Conservation (phyloP, 78 protist genomes). For the Dictyostelium discoideum region DNA sequence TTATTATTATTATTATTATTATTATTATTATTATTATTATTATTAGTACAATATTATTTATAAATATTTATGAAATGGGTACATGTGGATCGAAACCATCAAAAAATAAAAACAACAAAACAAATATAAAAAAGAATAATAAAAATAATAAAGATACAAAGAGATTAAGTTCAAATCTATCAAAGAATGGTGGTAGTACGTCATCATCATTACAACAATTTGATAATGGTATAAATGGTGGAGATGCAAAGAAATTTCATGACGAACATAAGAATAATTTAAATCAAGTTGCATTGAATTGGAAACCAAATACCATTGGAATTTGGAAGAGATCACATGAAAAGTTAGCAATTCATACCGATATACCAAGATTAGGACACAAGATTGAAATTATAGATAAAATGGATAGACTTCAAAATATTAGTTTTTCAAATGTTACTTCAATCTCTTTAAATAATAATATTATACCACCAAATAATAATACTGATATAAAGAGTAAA, state of each 20-base stretch:
- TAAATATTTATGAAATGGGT: constrained; percentile 13
- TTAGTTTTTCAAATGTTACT: constrained; percentile 42
- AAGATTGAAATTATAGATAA: constrained; percentile 73
- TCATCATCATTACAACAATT: not conserved
- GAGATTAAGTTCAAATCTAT: not conserved
- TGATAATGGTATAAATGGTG: not conserved
- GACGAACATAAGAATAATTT: constrained; percentile 73
- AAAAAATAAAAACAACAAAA: not conserved
- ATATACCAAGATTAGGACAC: constrained; percentile 72
- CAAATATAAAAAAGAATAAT: not conserved
- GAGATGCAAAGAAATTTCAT: constrained; percentile 6
- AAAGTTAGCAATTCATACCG: constrained; percentile 77
- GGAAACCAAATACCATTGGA: constrained; percentile 60
- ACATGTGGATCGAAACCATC: constrained; percentile 10
- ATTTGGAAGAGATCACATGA: constrained; percentile 77
- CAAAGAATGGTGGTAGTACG: not conserved
- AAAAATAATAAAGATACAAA: not conserved
- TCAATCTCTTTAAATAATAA: not conserved
- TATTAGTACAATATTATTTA: not conserved
- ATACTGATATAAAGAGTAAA: not conserved
- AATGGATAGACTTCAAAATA: constrained; percentile 18
- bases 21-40: not conserved
- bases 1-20: not conserved
- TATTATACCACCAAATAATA: not conserved
- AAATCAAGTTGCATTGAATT: constrained; percentile 72